These are phyloP conservation scores for Erysimum cheiranthoides DNA, from an alignment of 345 rosid genomes.

Conservation along the genomic window DNA sequence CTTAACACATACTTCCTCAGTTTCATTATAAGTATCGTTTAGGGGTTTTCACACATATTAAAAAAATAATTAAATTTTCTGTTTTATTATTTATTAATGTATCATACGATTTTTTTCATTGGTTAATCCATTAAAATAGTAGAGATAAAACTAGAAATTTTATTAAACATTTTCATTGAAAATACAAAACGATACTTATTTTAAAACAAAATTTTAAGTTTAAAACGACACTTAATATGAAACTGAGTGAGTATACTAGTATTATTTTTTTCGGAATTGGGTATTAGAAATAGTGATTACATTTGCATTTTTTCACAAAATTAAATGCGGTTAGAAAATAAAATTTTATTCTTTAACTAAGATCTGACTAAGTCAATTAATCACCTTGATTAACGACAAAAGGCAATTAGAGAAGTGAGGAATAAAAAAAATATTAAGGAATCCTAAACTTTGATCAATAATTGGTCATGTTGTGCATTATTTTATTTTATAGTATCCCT, in stretches of 20 bases:
- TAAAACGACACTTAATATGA: too few species aligned
- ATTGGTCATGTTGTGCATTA: constrained; percentile 28
- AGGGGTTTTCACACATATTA: not conserved
- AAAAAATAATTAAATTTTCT: too few species aligned
- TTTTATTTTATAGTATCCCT: not conserved
- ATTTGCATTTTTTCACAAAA: not conserved
- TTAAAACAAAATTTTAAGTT: too few species aligned
- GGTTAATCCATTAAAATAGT: too few species aligned
- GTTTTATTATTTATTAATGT: too few species aligned
- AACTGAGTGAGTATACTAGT: too few species aligned
- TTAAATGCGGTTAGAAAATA: not conserved
- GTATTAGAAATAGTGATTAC: not conserved
- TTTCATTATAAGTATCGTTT: too few species aligned
- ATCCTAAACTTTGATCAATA: constrained; percentile 20
- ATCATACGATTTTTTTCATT: too few species aligned
- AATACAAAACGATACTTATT: too few species aligned
- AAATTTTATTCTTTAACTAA: not conserved
- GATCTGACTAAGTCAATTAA: not conserved
- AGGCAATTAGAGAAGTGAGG: not conserved
- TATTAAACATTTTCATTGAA: too few species aligned
- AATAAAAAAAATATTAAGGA: not conserved
- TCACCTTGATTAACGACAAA: not conserved
- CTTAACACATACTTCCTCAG: too few species aligned
- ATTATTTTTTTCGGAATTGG: not conserved
- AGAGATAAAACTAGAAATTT: too few species aligned